Base-by-base conservation (phyloP, 768 basidiomycete species). In the Kwoniella bestiolae region DNA sequence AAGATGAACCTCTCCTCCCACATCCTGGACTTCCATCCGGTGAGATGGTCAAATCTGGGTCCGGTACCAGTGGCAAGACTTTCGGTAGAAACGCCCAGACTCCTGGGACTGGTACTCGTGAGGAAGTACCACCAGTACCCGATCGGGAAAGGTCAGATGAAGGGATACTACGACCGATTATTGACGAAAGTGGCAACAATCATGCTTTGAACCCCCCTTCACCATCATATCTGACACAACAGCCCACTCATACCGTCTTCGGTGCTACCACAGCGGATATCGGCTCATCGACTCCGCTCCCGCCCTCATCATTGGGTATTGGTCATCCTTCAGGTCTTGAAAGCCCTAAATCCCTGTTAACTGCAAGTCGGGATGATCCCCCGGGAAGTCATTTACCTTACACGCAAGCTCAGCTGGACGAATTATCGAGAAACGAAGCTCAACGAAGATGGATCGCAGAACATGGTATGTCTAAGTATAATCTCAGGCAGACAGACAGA, bases 81-180 rank as follows among this genome's bases (percentile, higher is more conserved):
- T 55, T 55, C 32, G 52, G 52, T n/a, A 32, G 23, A 35, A 32
- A 21, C n/a, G 52, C 52, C 11, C 16, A 55, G n/a, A 55, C 52
- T n/a, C 52, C 52, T 35, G 52, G 52, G n/a, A 55, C 52, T 16
- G 29, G 32, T 35, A 18, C 29, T 21, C 29, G 1, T 5, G 6
- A 18, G 3, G 3, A 12, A 16, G 52, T 35, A 4, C 52, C 34
- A 21, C 11, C 7, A 8, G n/a, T 55, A 55, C 52, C 52, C 18
- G 23, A 11, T 7, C 7, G 25, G 26, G 50, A 26, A 51, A 25
- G 52, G 34, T 34, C 52, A 9, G 52, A 55, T 55, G 52, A 55
- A 34, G 52, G 32, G 3, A 32, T 55, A 21, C n/a, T 35, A 18
- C 26, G 50, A 16, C 11, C 21, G 28, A 12, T 28, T 6, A 18